These are phyloP conservation scores for Apophysomyces sp. DNA, from an alignment of 371 early-diverging fungal species.

Conservation along the genomic window DNA sequence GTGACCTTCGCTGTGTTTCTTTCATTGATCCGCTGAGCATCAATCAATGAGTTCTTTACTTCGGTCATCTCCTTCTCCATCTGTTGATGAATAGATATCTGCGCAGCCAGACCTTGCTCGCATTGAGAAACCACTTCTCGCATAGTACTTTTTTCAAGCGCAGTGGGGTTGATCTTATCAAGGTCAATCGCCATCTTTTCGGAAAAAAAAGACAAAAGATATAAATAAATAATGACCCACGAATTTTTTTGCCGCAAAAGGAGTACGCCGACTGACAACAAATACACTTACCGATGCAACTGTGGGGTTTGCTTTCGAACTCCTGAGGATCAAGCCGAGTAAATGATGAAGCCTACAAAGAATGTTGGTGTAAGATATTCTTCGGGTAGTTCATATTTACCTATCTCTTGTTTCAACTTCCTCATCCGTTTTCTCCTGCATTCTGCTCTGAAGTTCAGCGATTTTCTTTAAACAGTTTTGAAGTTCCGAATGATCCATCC, in stretches of 20 bases:
- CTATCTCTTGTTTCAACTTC: conserved; percentile 37
- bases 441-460: conserved; percentile 72
- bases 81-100: conserved; percentile 14
- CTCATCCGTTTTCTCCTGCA: conserved; percentile 61
- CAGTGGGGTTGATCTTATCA: conserved; percentile 6
- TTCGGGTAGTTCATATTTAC: conserved; percentile 5
- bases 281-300: conserved; percentile 1
- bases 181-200: conserved; percentile 1
- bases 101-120: conserved; percentile 28
- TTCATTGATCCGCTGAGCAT: neutral
- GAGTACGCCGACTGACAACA: neutral
- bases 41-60: neutral
- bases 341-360: conserved; percentile 26
- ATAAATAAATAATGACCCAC: neutral
- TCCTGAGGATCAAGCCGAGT: conserved; percentile 33
- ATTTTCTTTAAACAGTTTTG: conserved; percentile 82
- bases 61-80: conserved; percentile 9
- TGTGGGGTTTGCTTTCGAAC: conserved; percentile 21
- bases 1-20: conserved; percentile 2
- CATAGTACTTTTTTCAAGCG: conserved; percentile 19
- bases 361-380: neutral
- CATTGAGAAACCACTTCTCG: conserved; percentile 35
- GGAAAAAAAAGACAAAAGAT: neutral
- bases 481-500: conserved; percentile 79
- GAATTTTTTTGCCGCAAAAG: neutral